These are phyloP conservation scores for Glebionis coronaria DNA, from an alignment of 129 eudicot genomes.

Conservation along the genomic window DNA sequence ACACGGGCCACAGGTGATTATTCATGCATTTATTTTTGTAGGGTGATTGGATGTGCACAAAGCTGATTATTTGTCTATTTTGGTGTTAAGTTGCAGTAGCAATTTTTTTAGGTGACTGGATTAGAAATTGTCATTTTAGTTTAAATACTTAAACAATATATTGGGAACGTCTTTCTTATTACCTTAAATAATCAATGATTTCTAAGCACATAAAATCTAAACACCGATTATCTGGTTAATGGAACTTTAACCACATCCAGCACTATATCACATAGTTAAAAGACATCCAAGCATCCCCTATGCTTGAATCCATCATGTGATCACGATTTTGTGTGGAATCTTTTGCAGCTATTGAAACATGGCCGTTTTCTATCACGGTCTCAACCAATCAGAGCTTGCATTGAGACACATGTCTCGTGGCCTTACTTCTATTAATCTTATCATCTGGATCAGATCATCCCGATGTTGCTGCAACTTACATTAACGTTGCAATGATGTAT, in stretches of 20 bases:
- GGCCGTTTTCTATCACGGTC: constrained; percentile 97
- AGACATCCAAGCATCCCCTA: too few species aligned
- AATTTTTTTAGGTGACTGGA: too few species aligned
- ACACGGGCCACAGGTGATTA: constrained; percentile 86
- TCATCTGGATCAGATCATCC: constrained; percentile 99
- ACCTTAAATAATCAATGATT: background rate
- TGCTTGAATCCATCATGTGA: background rate
- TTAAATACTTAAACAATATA: too few species aligned
- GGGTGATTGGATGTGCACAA: too few species aligned
- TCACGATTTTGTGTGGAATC: background rate
- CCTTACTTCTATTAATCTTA: constrained; percentile 71
- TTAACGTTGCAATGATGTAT: constrained; percentile 99
- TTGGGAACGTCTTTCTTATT: too few species aligned
- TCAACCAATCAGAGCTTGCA: constrained; percentile 92
- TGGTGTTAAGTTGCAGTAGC: too few species aligned
- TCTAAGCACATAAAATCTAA: too few species aligned
- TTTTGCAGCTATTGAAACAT: constrained; percentile 89
- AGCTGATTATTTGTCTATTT: too few species aligned
- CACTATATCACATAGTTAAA: too few species aligned
- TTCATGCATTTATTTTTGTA: background rate
- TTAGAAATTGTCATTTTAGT: too few species aligned
- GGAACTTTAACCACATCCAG: too few species aligned
- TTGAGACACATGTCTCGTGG: constrained; percentile 93
- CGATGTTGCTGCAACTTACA: constrained; percentile 95
- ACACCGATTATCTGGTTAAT: too few species aligned